Evolutionary conservation across 805 yeast species (phyloP), one percentile per base, ranked within the genome.

Genomic region (Hanseniaspora lachancei): DNA sequence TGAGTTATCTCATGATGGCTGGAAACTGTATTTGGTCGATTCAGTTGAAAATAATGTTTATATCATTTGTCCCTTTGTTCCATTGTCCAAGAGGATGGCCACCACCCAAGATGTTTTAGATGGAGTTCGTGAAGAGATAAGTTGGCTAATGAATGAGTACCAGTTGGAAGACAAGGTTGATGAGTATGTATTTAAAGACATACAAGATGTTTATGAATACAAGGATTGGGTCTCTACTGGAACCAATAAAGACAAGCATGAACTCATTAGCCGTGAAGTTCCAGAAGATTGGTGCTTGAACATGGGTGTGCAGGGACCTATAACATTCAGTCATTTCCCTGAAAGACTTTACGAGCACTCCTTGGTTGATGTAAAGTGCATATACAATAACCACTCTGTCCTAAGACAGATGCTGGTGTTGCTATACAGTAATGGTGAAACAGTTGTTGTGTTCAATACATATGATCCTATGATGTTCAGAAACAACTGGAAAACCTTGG

Each of bases 31-130:
- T 61, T 63, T 82, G 9, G 61, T 80, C 53, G 75, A 75, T 10
- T 63, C 68, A 10, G 84, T 79, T 54, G 80, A 83, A 18, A 63
- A 65, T 15, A 86, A 84, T 59, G 58, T 85, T 1, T 82, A 75
- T 61, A 70, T 76, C 1, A 67, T 84, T 3, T 79, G 76, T 59
- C 93, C 93, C n/a, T 82, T 81, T 63, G 61, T 77, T 21, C 87
- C 89, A 0, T 16, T 49, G 38, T 40, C 60, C 23, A 47, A 43
- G 20, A 36, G 23, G 13, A 36, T 47, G 15, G 3, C 12, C 13
- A 36, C 43, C 9, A 54, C 15, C 0, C 18, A 38, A 16, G 32
- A 18, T 20, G 2, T 21, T 18, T 35, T 41, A 13, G 7, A 10
- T 12, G 41, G 44, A 24, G 12, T 44, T 13, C 32, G 29, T 36